A percentile compares a stretch with the other conserved stretches of the same genome.
Conservation (phyloP, 2,329 filamentous ascomycete genomes). For the Beauveria scarabaeidicola region DNA sequence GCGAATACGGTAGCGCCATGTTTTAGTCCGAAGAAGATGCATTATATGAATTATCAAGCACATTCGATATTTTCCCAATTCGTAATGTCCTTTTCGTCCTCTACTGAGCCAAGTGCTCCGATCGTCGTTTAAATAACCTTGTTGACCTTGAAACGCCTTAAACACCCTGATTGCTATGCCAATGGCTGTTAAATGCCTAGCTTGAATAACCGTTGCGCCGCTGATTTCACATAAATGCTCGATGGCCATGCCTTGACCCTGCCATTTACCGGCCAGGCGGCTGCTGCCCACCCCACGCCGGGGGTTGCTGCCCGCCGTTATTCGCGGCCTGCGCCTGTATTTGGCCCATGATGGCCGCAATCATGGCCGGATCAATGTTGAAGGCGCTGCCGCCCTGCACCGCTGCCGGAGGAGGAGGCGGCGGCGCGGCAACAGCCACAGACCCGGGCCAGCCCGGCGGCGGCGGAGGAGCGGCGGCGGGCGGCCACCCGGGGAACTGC, state of each 20-base stretch:
- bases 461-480: conserved; percentile 25
- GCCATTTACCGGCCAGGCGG: conserved; percentile 21
- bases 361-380: conserved; percentile 51
- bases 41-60: background rate
- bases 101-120: background rate
- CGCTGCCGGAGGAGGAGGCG: conserved; percentile 22
- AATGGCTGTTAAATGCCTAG: background rate
- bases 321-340: conserved; percentile 27
- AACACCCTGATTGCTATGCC: background rate
- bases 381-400: conserved; percentile 30
- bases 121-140: background rate
- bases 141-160: background rate
- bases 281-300: conserved; percentile 20
- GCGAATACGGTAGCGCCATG: background rate
- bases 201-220: background rate
- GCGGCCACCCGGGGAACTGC: conserved; percentile 36
- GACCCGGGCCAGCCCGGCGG: conserved; percentile 23
- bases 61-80: background rate
- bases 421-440: conserved; percentile 30
- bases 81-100: background rate
- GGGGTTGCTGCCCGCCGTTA: conserved; percentile 19
- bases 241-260: background rate
- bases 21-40: background rate
- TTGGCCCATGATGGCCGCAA: conserved; percentile 40
- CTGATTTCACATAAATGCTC: background rate